Conservation (phyloP, 441 rosid genomes). For the Populus hybrid region DNA sequence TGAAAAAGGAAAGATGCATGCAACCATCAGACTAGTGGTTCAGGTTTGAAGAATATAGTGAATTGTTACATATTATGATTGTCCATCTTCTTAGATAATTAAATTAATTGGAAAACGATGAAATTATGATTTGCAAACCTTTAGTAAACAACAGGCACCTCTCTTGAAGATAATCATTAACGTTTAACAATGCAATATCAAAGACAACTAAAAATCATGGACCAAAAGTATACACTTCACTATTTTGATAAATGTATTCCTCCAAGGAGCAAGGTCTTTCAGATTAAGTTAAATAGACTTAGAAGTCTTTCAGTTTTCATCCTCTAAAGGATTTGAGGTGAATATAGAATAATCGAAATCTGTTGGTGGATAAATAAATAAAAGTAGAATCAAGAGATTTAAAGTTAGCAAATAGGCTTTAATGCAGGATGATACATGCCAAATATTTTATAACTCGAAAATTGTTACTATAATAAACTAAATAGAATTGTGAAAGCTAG, state of each 20-base stretch:
- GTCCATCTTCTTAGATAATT: too few relatives aligned
- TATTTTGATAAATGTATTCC: not conserved
- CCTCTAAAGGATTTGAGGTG: not conserved
- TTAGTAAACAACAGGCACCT: too few relatives aligned
- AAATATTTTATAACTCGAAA: not conserved
- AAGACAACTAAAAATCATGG: too few relatives aligned
- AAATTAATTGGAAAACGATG: too few relatives aligned
- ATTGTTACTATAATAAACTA: not conserved
- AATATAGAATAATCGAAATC: not conserved
- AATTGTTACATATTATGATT: too few relatives aligned
- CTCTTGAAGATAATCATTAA: too few relatives aligned
- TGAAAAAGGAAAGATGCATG: not conserved
- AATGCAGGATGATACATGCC: not conserved
- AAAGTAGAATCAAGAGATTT: too few relatives aligned
- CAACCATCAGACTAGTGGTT: not conserved
- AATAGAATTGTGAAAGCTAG: not conserved
- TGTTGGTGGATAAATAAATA: not conserved
- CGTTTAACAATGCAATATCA: too few relatives aligned
- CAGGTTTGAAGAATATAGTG: too few relatives aligned
- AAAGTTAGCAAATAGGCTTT: not conserved
- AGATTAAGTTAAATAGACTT: not conserved
- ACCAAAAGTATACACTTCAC: not conserved
- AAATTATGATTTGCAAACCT: too few relatives aligned
- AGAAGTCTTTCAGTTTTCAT: not conserved
- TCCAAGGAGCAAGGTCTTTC: not conserved